Percentiles rank a stretch among this genome's conserved stretches.
Evolutionary conservation across 2,329 filamentous ascomycete genomes (phyloP).

Genomic region (Aspergillus amoenus): DNA sequence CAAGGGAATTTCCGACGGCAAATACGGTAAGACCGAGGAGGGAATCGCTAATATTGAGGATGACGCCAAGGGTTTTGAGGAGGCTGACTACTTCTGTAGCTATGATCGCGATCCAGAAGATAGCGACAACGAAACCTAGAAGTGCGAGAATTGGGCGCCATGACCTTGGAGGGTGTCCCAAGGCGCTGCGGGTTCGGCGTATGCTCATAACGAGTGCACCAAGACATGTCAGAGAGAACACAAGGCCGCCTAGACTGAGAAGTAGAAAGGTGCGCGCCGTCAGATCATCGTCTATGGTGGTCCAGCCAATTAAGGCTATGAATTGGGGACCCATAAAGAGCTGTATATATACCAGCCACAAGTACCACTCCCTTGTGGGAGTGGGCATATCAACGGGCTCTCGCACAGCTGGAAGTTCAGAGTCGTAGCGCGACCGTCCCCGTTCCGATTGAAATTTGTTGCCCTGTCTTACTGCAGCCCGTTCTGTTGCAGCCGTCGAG

Average conservation of each 20-base stretch:
- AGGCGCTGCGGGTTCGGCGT: constrained; percentile 44
- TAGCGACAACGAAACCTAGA: constrained; percentile 84
- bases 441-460: constrained; percentile 19
- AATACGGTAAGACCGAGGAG: constrained; percentile 94
- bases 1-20: constrained; percentile 91
- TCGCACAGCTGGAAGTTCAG: constrained; percentile 39
- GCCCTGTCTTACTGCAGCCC: constrained; percentile 9
- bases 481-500: constrained; percentile 7
- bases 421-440: constrained; percentile 33
- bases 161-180: constrained; percentile 57
- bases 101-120: constrained; percentile 95
- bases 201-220: constrained; percentile 68
- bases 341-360: constrained; percentile 85
- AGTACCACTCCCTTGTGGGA: constrained; percentile 68
- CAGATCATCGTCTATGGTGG: constrained; percentile 56
- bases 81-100: constrained; percentile 94
- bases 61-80: constrained; percentile 87
- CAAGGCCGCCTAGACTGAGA: constrained; percentile 63
- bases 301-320: constrained; percentile 69
- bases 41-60: constrained; percentile 89
- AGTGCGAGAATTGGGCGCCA: constrained; percentile 81
- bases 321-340: constrained; percentile 86
- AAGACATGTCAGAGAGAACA: constrained; percentile 68
- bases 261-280: constrained; percentile 54
- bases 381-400: constrained; percentile 20